phyloP scores from a whole-genome alignment of 2,329 filamentous ascomycete species.

The Purpureocillium lavendulum region DNA sequence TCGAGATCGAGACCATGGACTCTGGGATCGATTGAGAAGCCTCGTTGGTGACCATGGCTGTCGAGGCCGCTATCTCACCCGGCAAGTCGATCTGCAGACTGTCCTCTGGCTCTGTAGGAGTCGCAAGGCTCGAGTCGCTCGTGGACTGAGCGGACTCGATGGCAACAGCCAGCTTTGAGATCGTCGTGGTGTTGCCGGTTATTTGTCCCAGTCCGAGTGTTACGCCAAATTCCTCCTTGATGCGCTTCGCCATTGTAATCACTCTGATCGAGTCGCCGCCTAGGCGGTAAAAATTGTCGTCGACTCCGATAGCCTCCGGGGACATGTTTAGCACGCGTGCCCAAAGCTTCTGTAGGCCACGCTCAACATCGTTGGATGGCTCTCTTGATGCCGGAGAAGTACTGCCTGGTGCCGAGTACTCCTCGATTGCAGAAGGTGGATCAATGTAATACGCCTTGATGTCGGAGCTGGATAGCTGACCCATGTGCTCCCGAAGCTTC shows the following conservation, averaged over 20 bases:
- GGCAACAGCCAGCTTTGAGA: background rate
- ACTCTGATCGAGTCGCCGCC: conserved; percentile 9
- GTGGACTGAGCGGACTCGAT: background rate
- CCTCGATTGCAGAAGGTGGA: background rate
- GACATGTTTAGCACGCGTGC: conserved; percentile 6
- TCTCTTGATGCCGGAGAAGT: background rate
- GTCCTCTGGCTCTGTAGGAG: background rate
- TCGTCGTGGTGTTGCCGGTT: background rate
- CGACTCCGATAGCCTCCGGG: conserved; percentile 4
- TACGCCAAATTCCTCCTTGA: background rate
- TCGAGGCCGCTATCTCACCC: background rate
- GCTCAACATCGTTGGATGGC: conserved; percentile 8
- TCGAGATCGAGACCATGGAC: background rate
- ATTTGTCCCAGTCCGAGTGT: background rate
- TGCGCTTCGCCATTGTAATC: conserved; percentile 1
- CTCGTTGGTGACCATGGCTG: background rate
- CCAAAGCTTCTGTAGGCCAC: conserved; percentile 9
- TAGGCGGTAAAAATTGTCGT: conserved; percentile 10
- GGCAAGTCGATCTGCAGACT: background rate
- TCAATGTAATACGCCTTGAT: background rate
- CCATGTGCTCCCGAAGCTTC: background rate
- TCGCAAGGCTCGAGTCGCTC: background rate
- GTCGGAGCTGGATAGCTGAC: background rate
- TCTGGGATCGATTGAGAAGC: background rate
- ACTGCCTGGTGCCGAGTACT: background rate